Base-by-base conservation (phyloP, 441 rosid species). In the Adansonia gregorii region DNA sequence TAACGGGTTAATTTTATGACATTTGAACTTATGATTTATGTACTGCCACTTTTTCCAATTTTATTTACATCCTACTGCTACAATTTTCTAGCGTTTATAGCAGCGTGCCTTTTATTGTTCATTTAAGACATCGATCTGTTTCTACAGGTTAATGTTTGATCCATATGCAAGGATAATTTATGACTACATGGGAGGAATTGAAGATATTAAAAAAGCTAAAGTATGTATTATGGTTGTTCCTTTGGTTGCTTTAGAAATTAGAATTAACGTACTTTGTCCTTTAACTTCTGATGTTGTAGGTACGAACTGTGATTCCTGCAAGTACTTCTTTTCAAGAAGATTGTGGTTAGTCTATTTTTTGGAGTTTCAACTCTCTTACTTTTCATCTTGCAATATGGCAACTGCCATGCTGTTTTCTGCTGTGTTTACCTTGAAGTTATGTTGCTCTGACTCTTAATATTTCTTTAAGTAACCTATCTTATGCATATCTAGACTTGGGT, bases 101-200 rank as follows among this genome's bases (percentile, higher is more conserved):
- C 49, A 12, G 27, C 60, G 22, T 61, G 43, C 8, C 19, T 12
- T 4, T 66, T 24, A 76, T 79, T 60, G 52, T 60, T 52, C 70
- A 75, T 60, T 59, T 75, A 6, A 65, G 63, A 48, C 67, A n/a
- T 2, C 48, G 60, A 58, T 77, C 60, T 67, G 19, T 80, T 79
- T 79, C 24, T 86, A 83, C 89, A 96, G 98, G 81, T 86, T 96
- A 87, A 84, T 96, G 91, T 92, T 90, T 81, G 98, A 96, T 87
- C 99, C 99, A 61, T 96, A 83, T 89, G 87, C 86, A 52, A 88
- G 86, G 84, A 82, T 91, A 27, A 82, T 94, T 75, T 93, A 96
- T 72, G 98, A 94, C 82, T 94, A 96, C 80, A 78, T 86, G 51
- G 97, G 94, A 85, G 99, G 99, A 78, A 86, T 93, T 58, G 91